Conservation (phyloP, 805 yeast genomes). For the Teunomyces barrocoloradensis region DNA sequence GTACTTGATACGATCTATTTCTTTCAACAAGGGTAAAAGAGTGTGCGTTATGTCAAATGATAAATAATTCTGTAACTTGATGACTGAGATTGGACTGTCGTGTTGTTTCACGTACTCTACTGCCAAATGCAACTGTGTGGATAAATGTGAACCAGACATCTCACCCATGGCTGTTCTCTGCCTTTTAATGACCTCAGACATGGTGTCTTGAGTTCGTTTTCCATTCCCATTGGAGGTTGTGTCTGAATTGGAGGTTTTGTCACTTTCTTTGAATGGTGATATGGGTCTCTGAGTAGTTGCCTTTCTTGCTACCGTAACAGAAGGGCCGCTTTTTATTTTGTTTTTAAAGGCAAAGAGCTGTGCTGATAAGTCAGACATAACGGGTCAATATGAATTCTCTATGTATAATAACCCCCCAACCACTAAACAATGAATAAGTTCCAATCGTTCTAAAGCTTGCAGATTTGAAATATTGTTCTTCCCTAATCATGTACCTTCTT, state of each 20-base stretch:
- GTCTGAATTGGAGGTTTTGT: background rate
- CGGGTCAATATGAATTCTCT: background rate
- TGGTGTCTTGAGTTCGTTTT: constrained; percentile 16
- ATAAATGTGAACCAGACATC: constrained; percentile 60
- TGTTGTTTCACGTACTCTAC: constrained; percentile 80
- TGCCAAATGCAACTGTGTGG: constrained; percentile 86
- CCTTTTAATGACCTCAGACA: constrained; percentile 34
- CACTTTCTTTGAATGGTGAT: constrained; percentile 8
- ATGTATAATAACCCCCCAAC: background rate
- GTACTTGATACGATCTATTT: constrained; percentile 73
- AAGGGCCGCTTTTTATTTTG: constrained; percentile 44
- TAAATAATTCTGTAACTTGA: constrained; percentile 65
- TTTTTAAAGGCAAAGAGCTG: constrained; percentile 46
- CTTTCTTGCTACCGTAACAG: constrained; percentile 34
- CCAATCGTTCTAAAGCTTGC: background rate
- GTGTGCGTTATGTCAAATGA: constrained; percentile 59
- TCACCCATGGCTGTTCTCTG: constrained; percentile 26
- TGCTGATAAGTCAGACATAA: constrained; percentile 38
- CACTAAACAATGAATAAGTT: background rate
- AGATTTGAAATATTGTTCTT: background rate
- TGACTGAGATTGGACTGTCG: constrained; percentile 67
- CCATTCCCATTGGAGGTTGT: constrained; percentile 5
- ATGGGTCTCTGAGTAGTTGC: constrained; percentile 17
- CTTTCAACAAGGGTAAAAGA: constrained; percentile 67
- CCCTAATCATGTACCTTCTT: background rate